Evolutionary conservation across 2,329 filamentous ascomycete genomes (phyloP), one percentile per base, ranked within the genome.

Genomic region (Clonostachys sp.): DNA sequence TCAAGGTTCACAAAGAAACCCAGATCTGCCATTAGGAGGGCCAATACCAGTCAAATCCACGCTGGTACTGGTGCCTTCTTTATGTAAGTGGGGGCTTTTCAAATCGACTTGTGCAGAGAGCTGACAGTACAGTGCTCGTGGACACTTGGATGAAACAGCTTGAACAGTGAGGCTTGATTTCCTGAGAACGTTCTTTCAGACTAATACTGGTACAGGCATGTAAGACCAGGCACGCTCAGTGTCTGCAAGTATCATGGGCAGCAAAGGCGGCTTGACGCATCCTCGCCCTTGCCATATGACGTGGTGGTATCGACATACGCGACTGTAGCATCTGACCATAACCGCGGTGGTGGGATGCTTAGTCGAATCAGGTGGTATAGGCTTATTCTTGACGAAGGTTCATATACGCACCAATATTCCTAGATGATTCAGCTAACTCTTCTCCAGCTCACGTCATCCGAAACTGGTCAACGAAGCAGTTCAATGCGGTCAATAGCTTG

Each of bases 291-390:
- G 9, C 45, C 66, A 18, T 58, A 59, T 2, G 70, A 74, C 47
- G 59, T 77, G 8, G 65, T 77, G 20, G 50, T 76, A 3, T 74
- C 74, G 4, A 77, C 73, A 0, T 78, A 76, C 49, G 65, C 69
- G 34, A 77, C 72, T 0, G 55, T 77, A 0, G 57, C 65, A 6
- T 54, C 63, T 2, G 72, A 77, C 34, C 55, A 52, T 35, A 44
- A 33, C 5, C 18, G 30, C 45, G 1, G 51, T 48, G 5, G 55
- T 54, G 33, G 50, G 46, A 44, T 53, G 0, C 53, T 74, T 2
- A 58, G 63, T 42, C 57, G 58, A 9, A 51, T 72, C 3, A 52
- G 52, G 1, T 77, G 71, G 71, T 70, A 65, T 51, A 56, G 68
- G 4, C 50, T 73, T 2, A 62, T 74, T 1, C 61, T 75, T 0